Evolutionary conservation across 2,329 filamentous ascomycete species (phyloP).

Genomic region (Phaeosphaeria sp.): DNA sequence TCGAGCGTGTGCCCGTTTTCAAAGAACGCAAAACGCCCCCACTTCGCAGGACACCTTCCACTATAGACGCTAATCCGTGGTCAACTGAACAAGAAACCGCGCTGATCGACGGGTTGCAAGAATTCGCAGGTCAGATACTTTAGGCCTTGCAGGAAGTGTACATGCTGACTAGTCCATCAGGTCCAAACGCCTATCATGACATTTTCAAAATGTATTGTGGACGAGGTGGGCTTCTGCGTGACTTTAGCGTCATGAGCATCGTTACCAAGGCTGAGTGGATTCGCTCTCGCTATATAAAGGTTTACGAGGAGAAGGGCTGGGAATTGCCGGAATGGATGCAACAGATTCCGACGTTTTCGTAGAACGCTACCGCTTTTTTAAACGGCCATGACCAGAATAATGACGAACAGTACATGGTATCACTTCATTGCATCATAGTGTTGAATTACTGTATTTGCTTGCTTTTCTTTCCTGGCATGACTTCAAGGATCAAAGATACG

Average conservation of each 20-base stretch:
- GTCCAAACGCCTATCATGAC: constrained; percentile 32
- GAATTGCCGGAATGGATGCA: constrained; percentile 33
- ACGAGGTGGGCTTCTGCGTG: constrained; percentile 28
- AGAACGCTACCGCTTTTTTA: neutral
- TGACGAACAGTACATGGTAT: neutral
- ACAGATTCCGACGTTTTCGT: constrained; percentile 33
- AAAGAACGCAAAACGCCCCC: constrained; percentile 36
- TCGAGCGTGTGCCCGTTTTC: constrained; percentile 50
- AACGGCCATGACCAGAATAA: neutral
- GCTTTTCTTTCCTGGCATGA: too few species aligned
- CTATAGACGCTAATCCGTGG: constrained; percentile 36
- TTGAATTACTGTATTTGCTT: too few species aligned
- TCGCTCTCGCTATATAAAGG: constrained; percentile 17
- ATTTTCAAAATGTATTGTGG: constrained; percentile 38
- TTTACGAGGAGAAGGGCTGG: constrained; percentile 26
- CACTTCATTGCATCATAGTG: too few species aligned
- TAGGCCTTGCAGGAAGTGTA: neutral
- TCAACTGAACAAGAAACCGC: constrained; percentile 36
- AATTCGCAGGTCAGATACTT: constrained; percentile 31
- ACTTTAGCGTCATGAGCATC: constrained; percentile 40
- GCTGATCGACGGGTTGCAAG: constrained; percentile 39
- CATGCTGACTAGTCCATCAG: constrained; percentile 10
- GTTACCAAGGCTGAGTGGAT: constrained; percentile 28
- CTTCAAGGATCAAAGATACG: too few species aligned
- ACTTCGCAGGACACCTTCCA: constrained; percentile 10